Evolutionary conservation across 1,284 basidiomycete genomes (phyloP), one percentile per base, ranked within the genome.

Genomic region (Chondrostereum purpureum): DNA sequence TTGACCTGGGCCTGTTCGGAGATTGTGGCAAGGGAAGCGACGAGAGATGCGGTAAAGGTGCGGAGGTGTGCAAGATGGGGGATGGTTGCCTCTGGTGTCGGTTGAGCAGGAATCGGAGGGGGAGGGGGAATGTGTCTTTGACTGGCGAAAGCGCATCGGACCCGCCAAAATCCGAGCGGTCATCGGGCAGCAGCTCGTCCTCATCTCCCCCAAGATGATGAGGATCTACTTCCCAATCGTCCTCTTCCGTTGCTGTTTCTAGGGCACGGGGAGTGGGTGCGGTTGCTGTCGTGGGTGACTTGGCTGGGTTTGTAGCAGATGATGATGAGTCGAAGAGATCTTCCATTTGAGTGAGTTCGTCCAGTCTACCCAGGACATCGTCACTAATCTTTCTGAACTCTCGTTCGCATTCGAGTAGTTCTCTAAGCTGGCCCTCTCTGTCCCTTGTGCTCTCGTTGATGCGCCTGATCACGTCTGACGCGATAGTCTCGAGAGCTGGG

Each of bases 1-100:
- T 88, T 88, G 40, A 89, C 85, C 59, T 90, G 87, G 6, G 86
- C 84, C 49, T 90, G 87, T 56, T 90, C 87, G n/a, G 86, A 88
- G 52, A 90, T 78, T 24, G 78, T 77, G 3, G 79, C 74, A 31
- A 90, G 73, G 5, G 86, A 85, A n/a, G 79, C 67, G 34, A 83
- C 78, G 38, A 89, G 75, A 3, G 83, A 81, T 13, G 79, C 65
- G 0, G 86, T 89, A 56, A 80, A 76, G 18, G 79, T 73, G 31
- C 87, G 82, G 46, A 89, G 66, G 53, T 87, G 75, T 1, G 79
- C 69, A 40, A 90, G 68, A 51, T 83, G 79, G 0, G 77, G 68
- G 27, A 83, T 68, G 0, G 78, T 71, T 14, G 66, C 72, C 8
- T 75, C 70, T 20, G 79, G 76, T 5, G 82, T 78, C 14, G 69